phyloP scores from a whole-genome alignment of 2,329 filamentous ascomycete genomes.

The Phialemonium atrogriseum region DNA sequence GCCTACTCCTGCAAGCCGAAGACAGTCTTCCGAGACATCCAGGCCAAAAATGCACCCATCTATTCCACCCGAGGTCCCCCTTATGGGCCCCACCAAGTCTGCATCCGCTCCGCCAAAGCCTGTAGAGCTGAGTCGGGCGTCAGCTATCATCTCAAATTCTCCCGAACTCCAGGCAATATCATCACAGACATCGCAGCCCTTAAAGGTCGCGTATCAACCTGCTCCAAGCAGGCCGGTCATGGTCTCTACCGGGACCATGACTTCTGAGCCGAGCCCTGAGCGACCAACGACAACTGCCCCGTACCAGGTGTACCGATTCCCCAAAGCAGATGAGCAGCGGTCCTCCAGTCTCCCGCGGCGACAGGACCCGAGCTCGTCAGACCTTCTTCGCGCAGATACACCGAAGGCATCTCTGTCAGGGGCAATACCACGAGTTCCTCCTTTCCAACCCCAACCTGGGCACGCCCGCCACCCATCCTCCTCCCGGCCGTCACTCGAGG shows the following conservation, averaged over 20 bases:
- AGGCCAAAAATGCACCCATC: slow-evolving; percentile 18
- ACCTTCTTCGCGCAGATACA: slow-evolving; percentile 15
- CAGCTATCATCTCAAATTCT: slow-evolving; percentile 54
- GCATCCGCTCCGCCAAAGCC: slow-evolving; percentile 32
- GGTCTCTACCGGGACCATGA: slow-evolving; percentile 71
- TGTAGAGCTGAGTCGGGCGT: slow-evolving; percentile 48
- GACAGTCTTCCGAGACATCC: slow-evolving; percentile 18
- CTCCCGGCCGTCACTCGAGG: slow-evolving; percentile 63
- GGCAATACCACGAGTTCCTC: slow-evolving; percentile 18
- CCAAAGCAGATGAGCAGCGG: slow-evolving; percentile 27
- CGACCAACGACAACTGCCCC: slow-evolving; percentile 39
- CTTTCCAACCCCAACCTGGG: slow-evolving; percentile 23
- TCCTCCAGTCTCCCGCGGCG: slow-evolving; percentile 30
- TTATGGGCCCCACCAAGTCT: slow-evolving; percentile 26
- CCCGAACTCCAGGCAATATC: slow-evolving; percentile 53
- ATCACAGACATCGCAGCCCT: slow-evolving; percentile 28
- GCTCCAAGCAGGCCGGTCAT: slow-evolving; percentile 25
- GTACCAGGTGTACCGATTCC: slow-evolving; percentile 33
- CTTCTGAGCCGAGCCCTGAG: slow-evolving; percentile 48
- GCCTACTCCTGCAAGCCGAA: slow-evolving; percentile 19
- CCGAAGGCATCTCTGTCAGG: slow-evolving; percentile 15
- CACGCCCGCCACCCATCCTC: slow-evolving; percentile 37
- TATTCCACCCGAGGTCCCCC: slow-evolving; percentile 17
- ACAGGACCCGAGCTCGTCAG: slow-evolving; percentile 17
- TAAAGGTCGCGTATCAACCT: slow-evolving; percentile 19